These are phyloP conservation scores for Aspergillus nidulans DNA, from an alignment of 495 filamentous ascomycete genomes.

Conservation along the genomic window DNA sequence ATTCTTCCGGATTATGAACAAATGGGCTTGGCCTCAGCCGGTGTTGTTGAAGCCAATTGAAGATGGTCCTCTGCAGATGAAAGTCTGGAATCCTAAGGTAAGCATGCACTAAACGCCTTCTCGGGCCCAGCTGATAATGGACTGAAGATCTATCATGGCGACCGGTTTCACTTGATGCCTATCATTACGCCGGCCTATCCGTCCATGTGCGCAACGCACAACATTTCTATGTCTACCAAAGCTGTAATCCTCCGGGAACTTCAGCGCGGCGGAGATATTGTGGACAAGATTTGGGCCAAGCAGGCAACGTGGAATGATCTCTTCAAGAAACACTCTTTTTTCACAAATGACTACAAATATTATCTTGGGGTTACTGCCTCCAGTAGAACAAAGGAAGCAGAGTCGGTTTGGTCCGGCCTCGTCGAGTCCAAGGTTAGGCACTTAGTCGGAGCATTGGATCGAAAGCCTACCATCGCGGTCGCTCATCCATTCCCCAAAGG, in stretches of 20 bases:
- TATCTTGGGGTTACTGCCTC: conserved; percentile 87
- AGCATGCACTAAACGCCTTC: conserved; percentile 6
- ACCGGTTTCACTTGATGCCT: conserved; percentile 87
- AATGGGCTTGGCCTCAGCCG: conserved; percentile 92
- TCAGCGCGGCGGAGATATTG: conserved; percentile 68
- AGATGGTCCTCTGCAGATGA: conserved; percentile 70
- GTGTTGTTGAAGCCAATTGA: conserved; percentile 87
- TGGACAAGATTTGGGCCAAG: conserved; percentile 73
- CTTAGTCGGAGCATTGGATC: conserved; percentile 75
- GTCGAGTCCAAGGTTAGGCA: conserved; percentile 89
- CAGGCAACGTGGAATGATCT: conserved; percentile 79
- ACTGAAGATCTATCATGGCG: conserved; percentile 68
- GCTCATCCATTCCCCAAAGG: conserved; percentile 92
- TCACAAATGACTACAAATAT: conserved; percentile 87
- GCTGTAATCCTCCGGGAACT: conserved; percentile 77
- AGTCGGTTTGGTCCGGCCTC: conserved; percentile 81
- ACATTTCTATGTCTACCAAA: conserved; percentile 82
- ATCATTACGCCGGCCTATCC: conserved; percentile 96
- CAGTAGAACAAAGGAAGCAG: conserved; percentile 77
- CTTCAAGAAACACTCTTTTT: conserved; percentile 85
- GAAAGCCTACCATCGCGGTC: conserved; percentile 65
- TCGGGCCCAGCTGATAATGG: background rate
- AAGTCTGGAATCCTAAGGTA: conserved; percentile 94
- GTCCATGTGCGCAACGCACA: conserved; percentile 94
- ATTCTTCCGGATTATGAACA: conserved; percentile 87